phyloP scores from a whole-genome alignment of 495 filamentous ascomycete species.

The Aspergillus wentii region DNA sequence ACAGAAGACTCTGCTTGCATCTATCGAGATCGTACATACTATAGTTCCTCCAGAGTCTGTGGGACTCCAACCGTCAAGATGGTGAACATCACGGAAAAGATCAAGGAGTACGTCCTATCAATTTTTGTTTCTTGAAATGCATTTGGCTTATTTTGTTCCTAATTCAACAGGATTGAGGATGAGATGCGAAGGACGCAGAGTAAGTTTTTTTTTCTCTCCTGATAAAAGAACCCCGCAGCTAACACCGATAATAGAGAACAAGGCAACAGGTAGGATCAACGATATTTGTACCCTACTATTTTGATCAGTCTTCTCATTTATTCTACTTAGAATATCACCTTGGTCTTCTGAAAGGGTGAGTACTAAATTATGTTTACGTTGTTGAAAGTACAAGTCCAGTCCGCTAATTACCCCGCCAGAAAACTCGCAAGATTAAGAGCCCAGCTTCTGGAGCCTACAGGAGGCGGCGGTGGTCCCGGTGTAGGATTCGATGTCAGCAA shows the following conservation, averaged over 20 bases:
- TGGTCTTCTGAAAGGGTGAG: conserved; percentile 92
- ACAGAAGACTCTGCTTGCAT: neutral
- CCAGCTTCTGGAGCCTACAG: conserved; percentile 87
- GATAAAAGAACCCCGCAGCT: conserved; percentile 24
- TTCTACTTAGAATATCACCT: conserved; percentile 83
- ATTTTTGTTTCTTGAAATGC: neutral
- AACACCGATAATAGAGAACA: conserved; percentile 73
- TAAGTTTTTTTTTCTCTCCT: conserved; percentile 34
- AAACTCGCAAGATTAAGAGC: conserved; percentile 95
- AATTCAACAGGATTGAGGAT: conserved; percentile 80
- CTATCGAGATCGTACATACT: neutral
- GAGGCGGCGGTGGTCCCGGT: conserved; percentile 71
- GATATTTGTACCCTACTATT: conserved; percentile 2
- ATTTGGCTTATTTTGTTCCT: conserved; percentile 9
- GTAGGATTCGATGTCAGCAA: conserved; percentile 96
- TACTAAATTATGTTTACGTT: too few relatives aligned
- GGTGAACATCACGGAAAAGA: conserved; percentile 99
- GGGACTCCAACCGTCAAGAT: conserved; percentile 58
- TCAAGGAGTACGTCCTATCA: conserved; percentile 77
- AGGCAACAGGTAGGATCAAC: conserved; percentile 80
- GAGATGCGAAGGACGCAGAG: conserved; percentile 99
- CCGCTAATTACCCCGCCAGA: conserved; percentile 38
- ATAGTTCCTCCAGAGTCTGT: conserved; percentile 21
- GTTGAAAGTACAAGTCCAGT: neutral
- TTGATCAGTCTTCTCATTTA: conserved; percentile 1